Base-by-base conservation (phyloP, 116 monocot species). In the Cymodocea nodosa region DNA sequence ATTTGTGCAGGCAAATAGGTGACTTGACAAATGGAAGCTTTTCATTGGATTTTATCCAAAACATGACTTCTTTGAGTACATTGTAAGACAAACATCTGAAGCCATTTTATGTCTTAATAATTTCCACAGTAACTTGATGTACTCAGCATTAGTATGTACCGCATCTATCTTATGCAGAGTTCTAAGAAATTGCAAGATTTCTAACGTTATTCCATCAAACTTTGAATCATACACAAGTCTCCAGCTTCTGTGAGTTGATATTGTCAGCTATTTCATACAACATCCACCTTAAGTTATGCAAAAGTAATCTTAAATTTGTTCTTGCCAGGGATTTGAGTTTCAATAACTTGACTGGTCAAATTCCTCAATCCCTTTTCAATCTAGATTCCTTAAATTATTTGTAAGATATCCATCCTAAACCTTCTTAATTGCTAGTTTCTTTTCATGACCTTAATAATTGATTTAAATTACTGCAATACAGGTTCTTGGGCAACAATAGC, bases 401-500 rank as follows among this genome's bases (percentile, higher is more conserved):
- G 66, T 66, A 66, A 66, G 66, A 10, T 23, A 51, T 51, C 60
- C 15, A 12, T 60, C 60, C 35, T 35, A 35, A 15, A 60, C 34
- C 3, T 60, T 44, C 12, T 0, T 44, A 44, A 44, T 44, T 7
- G 8, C 8, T 44, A 44, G 12, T 44, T 44, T 12, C 44, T 44
- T 44, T 44, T 44, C 8, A 44, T 44, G 7, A 12, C 12, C 12
- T 52, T 4, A 35, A 56, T 17, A 19, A 63, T 23, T 67, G 53
- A 52, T 65, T 34, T 50, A 34, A 30, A 17, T 64, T 50, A 13
- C 30, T 64, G 35, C 19, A 49, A 36, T 19, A 5, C 36, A 92
- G 91, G 80, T 87, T 84, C 63, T 80, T 92, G 19, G 91, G 91
- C 34, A 87, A 92, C 74, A 92, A 92, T 65, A 84, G 80, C 62